These are phyloP conservation scores for Prunus mira DNA, from an alignment of 306 rosid genomes.

Conservation along the genomic window DNA sequence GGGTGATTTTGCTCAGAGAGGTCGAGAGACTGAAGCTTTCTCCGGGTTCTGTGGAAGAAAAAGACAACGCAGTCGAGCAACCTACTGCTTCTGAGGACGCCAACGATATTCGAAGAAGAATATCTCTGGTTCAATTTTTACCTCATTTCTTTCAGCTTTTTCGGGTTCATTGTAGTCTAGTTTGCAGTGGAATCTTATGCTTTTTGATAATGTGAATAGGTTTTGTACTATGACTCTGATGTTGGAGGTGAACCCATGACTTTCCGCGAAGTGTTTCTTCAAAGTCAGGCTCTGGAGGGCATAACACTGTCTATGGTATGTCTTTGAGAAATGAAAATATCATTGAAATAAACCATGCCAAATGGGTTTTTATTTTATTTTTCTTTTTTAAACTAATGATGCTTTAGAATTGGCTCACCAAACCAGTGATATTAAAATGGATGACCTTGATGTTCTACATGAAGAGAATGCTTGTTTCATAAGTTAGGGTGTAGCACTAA, in stretches of 20 bases:
- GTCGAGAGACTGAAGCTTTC: conserved; percentile 52
- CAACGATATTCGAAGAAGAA: conserved; percentile 58
- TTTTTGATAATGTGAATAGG: conserved; percentile 35
- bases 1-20: conserved; percentile 85
- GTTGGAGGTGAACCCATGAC: conserved; percentile 82
- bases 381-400: background rate
- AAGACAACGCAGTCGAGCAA: conserved; percentile 53
- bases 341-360: background rate
- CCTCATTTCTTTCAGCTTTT: background rate
- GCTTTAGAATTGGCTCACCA: background rate
- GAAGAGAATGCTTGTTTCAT: background rate
- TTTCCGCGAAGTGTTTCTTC: conserved; percentile 88
- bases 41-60: conserved; percentile 44
- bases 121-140: conserved; percentile 53
- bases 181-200: background rate
- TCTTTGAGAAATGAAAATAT: background rate
- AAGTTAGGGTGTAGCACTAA: background rate
- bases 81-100: conserved; percentile 53
- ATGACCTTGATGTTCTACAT: background rate
- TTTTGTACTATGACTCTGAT: conserved; percentile 79
- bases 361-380: background rate
- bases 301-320: conserved; percentile 90
- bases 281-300: conserved; percentile 96
- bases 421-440: background rate
- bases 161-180: background rate